Conservation (phyloP, 257 asterid genomes). For the Schizonepeta tenuifolia region DNA sequence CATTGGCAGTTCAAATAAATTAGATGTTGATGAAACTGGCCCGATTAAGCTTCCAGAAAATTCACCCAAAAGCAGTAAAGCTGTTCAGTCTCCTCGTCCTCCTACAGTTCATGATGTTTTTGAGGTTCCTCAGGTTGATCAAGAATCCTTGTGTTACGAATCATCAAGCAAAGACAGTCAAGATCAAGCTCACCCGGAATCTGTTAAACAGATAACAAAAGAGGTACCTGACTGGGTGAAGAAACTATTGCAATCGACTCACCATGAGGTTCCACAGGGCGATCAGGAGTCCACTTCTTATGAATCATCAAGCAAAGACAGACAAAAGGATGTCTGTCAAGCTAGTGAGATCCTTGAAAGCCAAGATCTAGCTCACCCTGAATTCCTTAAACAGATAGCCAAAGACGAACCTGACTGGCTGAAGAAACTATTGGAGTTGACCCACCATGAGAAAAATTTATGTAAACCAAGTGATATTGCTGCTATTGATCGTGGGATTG, state of each 20-base stretch:
- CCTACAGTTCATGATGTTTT: constrained; percentile 77
- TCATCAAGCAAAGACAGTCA: constrained; percentile 34
- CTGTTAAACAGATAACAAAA: constrained; percentile 36
- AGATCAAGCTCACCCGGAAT: constrained; percentile 30
- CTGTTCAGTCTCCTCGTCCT: constrained; percentile 41
- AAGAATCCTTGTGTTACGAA: constrained; percentile 36
- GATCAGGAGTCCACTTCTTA: constrained; percentile 35
- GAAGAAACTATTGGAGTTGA: constrained; percentile 57
- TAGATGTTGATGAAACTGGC: constrained; percentile 34
- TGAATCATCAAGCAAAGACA: constrained; percentile 39
- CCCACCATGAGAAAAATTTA: constrained; percentile 40
- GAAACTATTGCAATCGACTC: constrained; percentile 52
- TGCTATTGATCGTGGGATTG: constrained; percentile 47
- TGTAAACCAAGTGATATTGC: constrained; percentile 51
- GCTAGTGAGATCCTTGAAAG: constrained; percentile 41
- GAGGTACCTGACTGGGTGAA: constrained; percentile 63
- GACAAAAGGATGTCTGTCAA: constrained; percentile 30
- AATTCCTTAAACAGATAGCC: constrained; percentile 36
- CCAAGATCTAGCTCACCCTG: constrained; percentile 31
- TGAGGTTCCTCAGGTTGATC: constrained; percentile 78
- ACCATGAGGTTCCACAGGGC: constrained; percentile 63
- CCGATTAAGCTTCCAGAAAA: constrained; percentile 30
- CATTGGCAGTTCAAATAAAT: constrained; percentile 32
- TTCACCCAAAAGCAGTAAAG: constrained; percentile 28
- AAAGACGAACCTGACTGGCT: constrained; percentile 65